These are phyloP conservation scores for Elaeis oleifera DNA, from an alignment of 202 grass and related monocot genomes.

Conservation along the genomic window DNA sequence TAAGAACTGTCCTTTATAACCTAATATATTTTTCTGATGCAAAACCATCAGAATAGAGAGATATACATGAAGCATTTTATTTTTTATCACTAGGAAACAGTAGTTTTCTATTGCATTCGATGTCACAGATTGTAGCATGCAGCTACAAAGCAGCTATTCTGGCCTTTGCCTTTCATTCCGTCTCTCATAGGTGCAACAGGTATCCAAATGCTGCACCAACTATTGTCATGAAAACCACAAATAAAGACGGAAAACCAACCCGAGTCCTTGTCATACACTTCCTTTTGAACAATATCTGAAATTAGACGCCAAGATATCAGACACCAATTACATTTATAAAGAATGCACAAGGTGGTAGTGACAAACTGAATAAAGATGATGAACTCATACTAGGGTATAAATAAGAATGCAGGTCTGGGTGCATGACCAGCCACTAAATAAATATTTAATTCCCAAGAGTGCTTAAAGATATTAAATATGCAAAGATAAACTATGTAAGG, in stretches of 20 bases:
- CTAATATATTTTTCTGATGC: slow-evolving; percentile 23
- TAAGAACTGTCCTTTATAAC: slow-evolving; percentile 23
- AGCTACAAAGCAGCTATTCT: slow-evolving; percentile 11
- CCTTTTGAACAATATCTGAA: slow-evolving; percentile 53
- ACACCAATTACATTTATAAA: background rate
- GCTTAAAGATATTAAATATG: no score
- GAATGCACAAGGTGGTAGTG: background rate
- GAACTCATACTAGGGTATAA: no score
- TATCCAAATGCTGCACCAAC: slow-evolving; percentile 59
- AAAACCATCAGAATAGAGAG: slow-evolving; percentile 34
- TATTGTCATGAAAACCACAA: slow-evolving; percentile 81
- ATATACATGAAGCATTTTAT: slow-evolving; percentile 8
- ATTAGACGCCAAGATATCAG: background rate
- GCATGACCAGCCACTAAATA: no score
- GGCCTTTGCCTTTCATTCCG: background rate
- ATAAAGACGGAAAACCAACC: slow-evolving; percentile 70
- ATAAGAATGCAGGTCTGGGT: no score
- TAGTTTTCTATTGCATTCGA: background rate
- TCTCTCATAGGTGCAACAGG: slow-evolving; percentile 52
- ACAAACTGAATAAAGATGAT: no score
- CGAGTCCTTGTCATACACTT: slow-evolving; percentile 41
- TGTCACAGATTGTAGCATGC: slow-evolving; percentile 10
- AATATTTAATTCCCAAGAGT: no score
- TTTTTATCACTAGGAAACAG: slow-evolving; percentile 6
- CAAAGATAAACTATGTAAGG: no score